These are phyloP conservation scores for Ustulina deusta DNA, from an alignment of 2,329 filamentous ascomycete genomes.

Conservation along the genomic window DNA sequence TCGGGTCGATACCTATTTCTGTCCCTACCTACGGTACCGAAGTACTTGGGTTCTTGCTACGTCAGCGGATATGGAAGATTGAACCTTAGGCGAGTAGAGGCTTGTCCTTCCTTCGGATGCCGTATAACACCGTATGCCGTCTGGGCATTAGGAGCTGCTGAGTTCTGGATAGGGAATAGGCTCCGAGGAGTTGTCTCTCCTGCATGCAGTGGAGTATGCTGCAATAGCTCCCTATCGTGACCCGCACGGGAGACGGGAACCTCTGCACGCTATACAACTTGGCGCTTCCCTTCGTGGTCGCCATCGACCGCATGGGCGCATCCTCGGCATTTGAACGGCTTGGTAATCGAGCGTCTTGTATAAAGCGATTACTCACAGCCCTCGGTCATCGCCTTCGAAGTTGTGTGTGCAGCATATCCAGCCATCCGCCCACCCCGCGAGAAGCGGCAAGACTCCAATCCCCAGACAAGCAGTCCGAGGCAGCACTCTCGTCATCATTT, in stretches of 20 bases:
- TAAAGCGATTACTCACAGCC: neutral
- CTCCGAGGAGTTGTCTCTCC: conserved; percentile 37
- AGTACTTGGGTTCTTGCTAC: neutral
- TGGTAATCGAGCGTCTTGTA: neutral
- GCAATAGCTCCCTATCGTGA: neutral
- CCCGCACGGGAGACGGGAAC: conserved; percentile 1
- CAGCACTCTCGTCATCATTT: conserved; percentile 4
- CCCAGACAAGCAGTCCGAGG: neutral
- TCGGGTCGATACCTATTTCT: neutral
- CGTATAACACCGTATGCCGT: neutral
- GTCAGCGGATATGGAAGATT: too few relatives aligned
- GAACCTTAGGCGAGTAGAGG: neutral
- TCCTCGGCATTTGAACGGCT: neutral
- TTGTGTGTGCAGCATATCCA: neutral
- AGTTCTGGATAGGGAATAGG: neutral
- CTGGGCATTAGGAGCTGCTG: neutral
- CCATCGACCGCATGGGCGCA: conserved; percentile 12
- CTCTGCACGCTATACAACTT: neutral
- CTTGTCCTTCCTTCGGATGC: too few relatives aligned
- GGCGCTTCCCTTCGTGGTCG: neutral
- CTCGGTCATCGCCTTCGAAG: neutral
- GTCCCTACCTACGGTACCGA: neutral
- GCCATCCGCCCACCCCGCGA: neutral
- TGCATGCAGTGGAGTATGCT: neutral
- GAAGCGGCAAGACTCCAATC: neutral